phyloP scores from a whole-genome alignment of 1,284 basidiomycete species.

The Malassezia arunalokei region DNA sequence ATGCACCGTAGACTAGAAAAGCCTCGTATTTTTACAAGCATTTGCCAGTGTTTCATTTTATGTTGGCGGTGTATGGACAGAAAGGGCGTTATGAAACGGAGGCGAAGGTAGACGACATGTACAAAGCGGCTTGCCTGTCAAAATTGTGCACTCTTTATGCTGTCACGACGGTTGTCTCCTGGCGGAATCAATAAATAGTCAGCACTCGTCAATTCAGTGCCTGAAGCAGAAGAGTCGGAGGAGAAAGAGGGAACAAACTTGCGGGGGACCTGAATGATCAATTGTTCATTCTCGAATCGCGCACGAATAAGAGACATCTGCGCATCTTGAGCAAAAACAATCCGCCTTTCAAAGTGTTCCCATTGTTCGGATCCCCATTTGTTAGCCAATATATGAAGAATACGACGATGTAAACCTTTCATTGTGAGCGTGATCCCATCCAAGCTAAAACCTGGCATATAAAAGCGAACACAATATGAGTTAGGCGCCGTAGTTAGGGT shows the following conservation, averaged over 20 bases:
- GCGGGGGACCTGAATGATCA: conserved; percentile 9
- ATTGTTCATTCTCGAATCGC: conserved; percentile 6
- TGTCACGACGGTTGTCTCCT: not conserved
- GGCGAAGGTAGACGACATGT: too few species aligned
- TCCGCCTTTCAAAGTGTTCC: conserved; percentile 36
- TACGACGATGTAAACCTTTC: conserved; percentile 34
- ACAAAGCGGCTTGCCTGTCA: not conserved
- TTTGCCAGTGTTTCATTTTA: not conserved
- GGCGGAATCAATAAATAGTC: not conserved
- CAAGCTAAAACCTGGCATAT: conserved; percentile 34
- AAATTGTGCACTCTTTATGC: not conserved
- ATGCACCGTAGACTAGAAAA: not conserved
- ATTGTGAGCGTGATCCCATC: conserved; percentile 38
- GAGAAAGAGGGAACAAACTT: not conserved
- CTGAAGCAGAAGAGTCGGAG: not conserved
- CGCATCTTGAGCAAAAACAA: conserved; percentile 23
- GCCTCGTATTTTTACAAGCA: not conserved
- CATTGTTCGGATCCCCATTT: conserved; percentile 28
- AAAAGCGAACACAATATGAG: conserved; percentile 21
- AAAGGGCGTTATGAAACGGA: too few species aligned
- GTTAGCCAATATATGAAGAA: conserved; percentile 38
- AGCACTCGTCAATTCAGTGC: not conserved
- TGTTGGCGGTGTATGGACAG: not conserved
- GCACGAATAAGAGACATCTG: conserved; percentile 12
- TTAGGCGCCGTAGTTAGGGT: not conserved